A percentile compares a stretch with the other conserved stretches of the same genome.
These are phyloP conservation scores for Paspalum vaginatum DNA, from an alignment of 176 grass and related monocot species.

Conservation along the genomic window DNA sequence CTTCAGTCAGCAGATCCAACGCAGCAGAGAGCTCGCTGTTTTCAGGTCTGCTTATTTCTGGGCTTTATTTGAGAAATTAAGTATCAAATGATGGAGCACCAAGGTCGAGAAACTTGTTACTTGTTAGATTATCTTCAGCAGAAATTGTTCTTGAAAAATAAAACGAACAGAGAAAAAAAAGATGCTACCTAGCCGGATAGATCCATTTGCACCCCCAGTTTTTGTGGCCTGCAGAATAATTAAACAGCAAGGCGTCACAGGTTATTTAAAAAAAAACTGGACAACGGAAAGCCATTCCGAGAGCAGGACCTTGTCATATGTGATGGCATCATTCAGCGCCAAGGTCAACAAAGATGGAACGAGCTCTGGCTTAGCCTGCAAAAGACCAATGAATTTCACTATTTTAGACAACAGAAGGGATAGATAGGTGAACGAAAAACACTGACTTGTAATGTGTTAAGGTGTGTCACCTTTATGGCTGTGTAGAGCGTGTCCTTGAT, in stretches of 20 bases:
- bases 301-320: conserved; percentile 85
- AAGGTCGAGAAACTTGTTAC: conserved; percentile 2
- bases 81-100: conserved; percentile 28
- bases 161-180: neutral
- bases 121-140: conserved; percentile 1
- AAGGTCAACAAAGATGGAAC: conserved; percentile 72
- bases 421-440: neutral
- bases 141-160: neutral
- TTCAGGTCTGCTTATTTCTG: conserved; percentile 96
- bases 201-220: conserved; percentile 94
- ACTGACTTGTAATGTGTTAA: neutral
- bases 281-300: conserved; percentile 22
- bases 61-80: conserved; percentile 61
- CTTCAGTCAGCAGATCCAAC: conserved; percentile 65
- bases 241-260: neutral
- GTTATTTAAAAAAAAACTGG: too few species aligned
- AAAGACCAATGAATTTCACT: neutral
- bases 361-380: conserved; percentile 80
- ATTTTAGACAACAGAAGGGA: conserved; percentile 23
- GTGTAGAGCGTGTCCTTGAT: conserved; percentile 66
- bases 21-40: conserved; percentile 80
- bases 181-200: conserved; percentile 84
- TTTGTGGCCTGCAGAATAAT: conserved; percentile 76
- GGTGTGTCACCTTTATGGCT: conserved; percentile 67
- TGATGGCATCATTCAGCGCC: conserved; percentile 89